Evolutionary conservation across 208 protist species (phyloP).

Genomic region (Strigomonas culicis): DNA sequence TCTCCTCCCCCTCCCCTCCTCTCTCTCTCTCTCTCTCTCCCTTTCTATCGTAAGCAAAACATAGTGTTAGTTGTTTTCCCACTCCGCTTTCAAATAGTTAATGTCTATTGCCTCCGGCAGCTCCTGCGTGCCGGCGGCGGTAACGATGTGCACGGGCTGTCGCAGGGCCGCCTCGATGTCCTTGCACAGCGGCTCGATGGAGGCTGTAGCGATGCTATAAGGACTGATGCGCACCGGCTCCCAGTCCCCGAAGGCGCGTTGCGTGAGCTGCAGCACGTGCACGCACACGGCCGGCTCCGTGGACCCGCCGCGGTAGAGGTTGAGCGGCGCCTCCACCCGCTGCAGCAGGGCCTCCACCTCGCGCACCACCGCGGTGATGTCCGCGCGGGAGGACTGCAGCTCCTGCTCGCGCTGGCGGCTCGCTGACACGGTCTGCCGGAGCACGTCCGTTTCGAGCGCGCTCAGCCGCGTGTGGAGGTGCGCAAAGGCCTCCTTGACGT

Average conservation of each 20-base stretch:
- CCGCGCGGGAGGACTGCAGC: constrained; percentile 25
- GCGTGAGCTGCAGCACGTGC: constrained; percentile 34
- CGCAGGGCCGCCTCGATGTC: constrained; percentile 34
- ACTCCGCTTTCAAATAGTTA: constrained; percentile 67
- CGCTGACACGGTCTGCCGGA: constrained; percentile 28
- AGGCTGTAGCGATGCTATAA: constrained; percentile 34
- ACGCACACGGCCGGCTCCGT: constrained; percentile 30
- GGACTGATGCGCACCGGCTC: constrained; percentile 37
- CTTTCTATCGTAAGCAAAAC: constrained; percentile 9
- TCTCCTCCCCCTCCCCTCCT: not conserved
- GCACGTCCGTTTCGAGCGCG: constrained; percentile 35
- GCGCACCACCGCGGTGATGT: constrained; percentile 40
- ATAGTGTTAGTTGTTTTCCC: constrained; percentile 7
- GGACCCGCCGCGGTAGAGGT: constrained; percentile 30
- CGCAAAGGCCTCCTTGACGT: constrained; percentile 40
- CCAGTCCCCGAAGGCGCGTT: constrained; percentile 58
- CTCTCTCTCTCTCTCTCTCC: not conserved
- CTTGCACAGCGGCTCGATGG: constrained; percentile 26
- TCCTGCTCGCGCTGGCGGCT: constrained; percentile 22
- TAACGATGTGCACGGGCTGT: constrained; percentile 12
- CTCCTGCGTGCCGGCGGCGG: constrained; percentile 39
- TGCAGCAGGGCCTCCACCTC: constrained; percentile 35
- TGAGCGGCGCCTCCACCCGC: constrained; percentile 36
- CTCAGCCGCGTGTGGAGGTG: constrained; percentile 36
- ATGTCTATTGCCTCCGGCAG: constrained; percentile 72